Conservation (phyloP, 257 asterid genomes). For the Nemophila menziesii region DNA sequence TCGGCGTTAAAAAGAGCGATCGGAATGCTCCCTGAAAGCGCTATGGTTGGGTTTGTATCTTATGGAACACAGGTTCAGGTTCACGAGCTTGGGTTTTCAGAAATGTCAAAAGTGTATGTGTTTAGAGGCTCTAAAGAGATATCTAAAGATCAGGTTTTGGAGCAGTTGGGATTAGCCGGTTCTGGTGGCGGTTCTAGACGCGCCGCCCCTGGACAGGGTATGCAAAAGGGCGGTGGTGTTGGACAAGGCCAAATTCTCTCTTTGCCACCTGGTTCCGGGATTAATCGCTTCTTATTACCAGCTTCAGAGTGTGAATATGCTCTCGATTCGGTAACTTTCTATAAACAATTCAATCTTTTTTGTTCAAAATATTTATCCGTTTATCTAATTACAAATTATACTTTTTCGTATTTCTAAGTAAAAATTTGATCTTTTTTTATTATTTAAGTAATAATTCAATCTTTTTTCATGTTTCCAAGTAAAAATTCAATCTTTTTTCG, state of each 20-base stretch:
- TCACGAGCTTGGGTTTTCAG: slow-evolving; percentile 84
- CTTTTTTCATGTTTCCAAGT: background rate
- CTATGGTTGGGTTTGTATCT: slow-evolving; percentile 90
- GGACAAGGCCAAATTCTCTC: slow-evolving; percentile 28
- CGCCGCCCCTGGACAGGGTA: slow-evolving; percentile 31
- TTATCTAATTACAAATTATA: no score
- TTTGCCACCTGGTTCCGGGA: slow-evolving; percentile 32
- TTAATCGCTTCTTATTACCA: slow-evolving; percentile 68
- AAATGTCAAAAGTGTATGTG: slow-evolving; percentile 72
- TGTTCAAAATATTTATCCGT: no score
- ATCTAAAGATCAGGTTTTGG: slow-evolving; percentile 78
- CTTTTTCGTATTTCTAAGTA: no score
- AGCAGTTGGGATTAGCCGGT: slow-evolving; percentile 65
- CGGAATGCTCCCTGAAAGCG: slow-evolving; percentile 79
- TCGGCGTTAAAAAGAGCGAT: slow-evolving; percentile 77
- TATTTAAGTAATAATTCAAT: background rate
- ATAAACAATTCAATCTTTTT: background rate
- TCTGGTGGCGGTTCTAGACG: slow-evolving; percentile 24
- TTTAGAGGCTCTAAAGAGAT: slow-evolving; percentile 80
- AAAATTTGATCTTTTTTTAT: background rate
- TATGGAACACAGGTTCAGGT: slow-evolving; percentile 96
- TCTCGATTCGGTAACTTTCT: slow-evolving; percentile 44
- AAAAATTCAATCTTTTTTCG: no score
- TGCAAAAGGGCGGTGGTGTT: slow-evolving; percentile 46
- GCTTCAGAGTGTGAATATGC: slow-evolving; percentile 87